Evolutionary conservation across 164 flowering plant species (phyloP).

Genomic region (Umbellularia californica): DNA sequence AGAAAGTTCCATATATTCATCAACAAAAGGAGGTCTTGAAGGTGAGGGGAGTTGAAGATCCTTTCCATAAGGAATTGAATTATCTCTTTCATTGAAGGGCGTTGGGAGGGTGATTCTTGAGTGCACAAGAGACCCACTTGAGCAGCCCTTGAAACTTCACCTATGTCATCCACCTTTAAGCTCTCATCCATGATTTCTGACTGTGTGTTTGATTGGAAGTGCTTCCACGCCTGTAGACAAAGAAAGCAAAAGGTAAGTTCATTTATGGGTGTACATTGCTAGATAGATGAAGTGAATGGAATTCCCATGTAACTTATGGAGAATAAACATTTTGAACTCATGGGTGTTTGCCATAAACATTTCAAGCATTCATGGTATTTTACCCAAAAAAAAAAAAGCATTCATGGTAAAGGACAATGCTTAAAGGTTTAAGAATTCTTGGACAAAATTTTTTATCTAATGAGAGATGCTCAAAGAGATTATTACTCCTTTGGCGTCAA

Average conservation of each 20-base stretch:
- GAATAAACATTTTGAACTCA: no score
- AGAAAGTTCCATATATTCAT: conserved; percentile 36
- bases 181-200: conserved; percentile 32
- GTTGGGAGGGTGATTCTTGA: conserved; percentile 51
- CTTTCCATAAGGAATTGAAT: conserved; percentile 50
- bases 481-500: no score
- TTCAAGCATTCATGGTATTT: no score
- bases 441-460: no score
- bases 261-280: background rate
- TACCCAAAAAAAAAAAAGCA: no score
- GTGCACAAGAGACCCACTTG: conserved; percentile 78
- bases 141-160: conserved; percentile 39
- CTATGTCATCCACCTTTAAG: conserved; percentile 26
- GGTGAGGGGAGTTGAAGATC: conserved; percentile 55
- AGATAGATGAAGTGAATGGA: background rate
- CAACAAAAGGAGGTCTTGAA: conserved; percentile 63
- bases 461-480: no score
- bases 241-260: background rate
- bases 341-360: no score
- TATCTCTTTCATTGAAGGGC: conserved; percentile 68
- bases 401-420: no score
- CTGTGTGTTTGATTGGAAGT: conserved; percentile 28
- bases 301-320: background rate
- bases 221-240: conserved; percentile 47
- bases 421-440: no score